These are phyloP conservation scores for Talaromyces wortmannii DNA, from an alignment of 495 filamentous ascomycete genomes.

Conservation along the genomic window DNA sequence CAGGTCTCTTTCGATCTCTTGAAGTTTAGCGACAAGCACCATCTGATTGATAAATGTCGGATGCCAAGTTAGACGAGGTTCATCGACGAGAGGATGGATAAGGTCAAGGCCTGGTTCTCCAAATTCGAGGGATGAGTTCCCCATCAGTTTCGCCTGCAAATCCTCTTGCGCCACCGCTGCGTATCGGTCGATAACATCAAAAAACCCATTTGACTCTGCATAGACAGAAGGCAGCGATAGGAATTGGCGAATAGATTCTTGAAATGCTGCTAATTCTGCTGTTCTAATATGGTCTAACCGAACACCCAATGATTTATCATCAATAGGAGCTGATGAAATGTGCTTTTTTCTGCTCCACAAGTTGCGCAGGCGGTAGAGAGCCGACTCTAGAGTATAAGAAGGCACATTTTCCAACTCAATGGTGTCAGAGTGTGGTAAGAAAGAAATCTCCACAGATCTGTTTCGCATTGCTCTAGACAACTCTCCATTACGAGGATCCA, in stretches of 20 bases:
- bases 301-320: constrained; percentile 23
- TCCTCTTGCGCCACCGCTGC: constrained; percentile 30
- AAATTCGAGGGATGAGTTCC: constrained; percentile 8
- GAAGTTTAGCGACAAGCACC: constrained; percentile 26
- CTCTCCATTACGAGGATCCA: constrained; percentile 90
- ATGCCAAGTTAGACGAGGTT: constrained; percentile 22
- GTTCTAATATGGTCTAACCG: constrained; percentile 50
- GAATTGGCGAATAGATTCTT: constrained; percentile 23
- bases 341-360: constrained; percentile 27
- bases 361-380: constrained; percentile 42
- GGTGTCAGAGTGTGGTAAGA: constrained; percentile 34
- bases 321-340: constrained; percentile 9
- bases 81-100: constrained; percentile 38
- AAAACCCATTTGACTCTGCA: background rate
- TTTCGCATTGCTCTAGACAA: constrained; percentile 96
- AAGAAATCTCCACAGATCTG: constrained; percentile 81
- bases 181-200: constrained; percentile 20
- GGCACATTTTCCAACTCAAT: constrained; percentile 16
- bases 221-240: constrained; percentile 12
- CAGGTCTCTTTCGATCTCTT: constrained; percentile 31
- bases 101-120: constrained; percentile 25
- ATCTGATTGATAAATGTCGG: constrained; percentile 15
- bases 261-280: constrained; percentile 38
- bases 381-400: constrained; percentile 40
- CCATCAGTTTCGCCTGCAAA: constrained; percentile 26